Percentiles rank a stretch among this genome's conserved stretches.
phyloP scores from a whole-genome alignment of 352 stramenopile species.

The Globisporangium nodosum region DNA sequence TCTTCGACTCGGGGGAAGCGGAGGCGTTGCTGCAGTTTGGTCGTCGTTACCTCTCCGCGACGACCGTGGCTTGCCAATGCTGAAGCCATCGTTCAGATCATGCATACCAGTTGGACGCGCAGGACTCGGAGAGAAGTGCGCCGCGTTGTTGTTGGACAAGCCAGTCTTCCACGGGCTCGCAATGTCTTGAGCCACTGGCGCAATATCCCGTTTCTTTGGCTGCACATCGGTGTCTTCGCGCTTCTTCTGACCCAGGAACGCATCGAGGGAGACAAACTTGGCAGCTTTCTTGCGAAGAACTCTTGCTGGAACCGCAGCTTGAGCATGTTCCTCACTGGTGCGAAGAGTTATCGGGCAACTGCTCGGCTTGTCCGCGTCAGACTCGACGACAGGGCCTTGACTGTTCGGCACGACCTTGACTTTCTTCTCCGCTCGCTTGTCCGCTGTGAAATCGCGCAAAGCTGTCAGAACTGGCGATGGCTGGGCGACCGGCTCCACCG shows the following conservation, averaged over 20 bases:
- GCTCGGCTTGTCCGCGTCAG: neutral
- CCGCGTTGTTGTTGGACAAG: neutral
- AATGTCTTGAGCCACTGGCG: slow-evolving; percentile 1
- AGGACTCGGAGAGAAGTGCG: neutral
- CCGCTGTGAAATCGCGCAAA: slow-evolving; percentile 7
- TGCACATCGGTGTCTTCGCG: slow-evolving; percentile 1
- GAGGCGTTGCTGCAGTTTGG: neutral
- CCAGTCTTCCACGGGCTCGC: slow-evolving; percentile 15
- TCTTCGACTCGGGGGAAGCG: slow-evolving; percentile 13
- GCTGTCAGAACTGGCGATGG: slow-evolving; percentile 6
- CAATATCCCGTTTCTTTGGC: slow-evolving; percentile 14
- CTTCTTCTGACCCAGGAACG: slow-evolving; percentile 30
- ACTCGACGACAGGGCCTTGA: neutral
- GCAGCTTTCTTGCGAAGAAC: slow-evolving; percentile 18
- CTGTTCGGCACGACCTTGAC: slow-evolving; percentile 1
- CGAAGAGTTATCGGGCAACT: neutral
- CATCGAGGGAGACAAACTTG: slow-evolving; percentile 57
- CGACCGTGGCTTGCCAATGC: slow-evolving; percentile 17
- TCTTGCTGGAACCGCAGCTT: neutral
- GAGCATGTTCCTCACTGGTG: neutral
- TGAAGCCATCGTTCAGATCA: slow-evolving; percentile 16
- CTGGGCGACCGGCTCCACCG: neutral
- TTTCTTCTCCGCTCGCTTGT: slow-evolving; percentile 9
- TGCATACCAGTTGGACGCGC: neutral
- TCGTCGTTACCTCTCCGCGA: slow-evolving; percentile 28